Evolutionary conservation across 129 eudicot species (phyloP), one percentile per base, ranked within the genome.

Genomic region (Silybum marianum): DNA sequence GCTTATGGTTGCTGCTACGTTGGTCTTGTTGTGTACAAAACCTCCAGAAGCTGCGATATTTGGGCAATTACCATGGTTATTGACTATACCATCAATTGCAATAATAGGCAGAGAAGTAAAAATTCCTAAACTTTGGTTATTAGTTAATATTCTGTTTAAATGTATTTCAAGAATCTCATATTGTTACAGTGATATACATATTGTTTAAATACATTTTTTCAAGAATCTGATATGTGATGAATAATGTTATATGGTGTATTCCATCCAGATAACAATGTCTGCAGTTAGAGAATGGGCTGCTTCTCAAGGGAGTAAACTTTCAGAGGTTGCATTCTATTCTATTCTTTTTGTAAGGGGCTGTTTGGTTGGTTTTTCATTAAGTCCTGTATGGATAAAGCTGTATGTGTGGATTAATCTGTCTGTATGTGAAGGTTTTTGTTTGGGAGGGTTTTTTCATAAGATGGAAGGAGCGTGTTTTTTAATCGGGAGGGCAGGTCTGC

Each of bases 1-100:
- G 99, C 99, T 95, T 83, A 95, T 95, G 98, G 99, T 95, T 78
- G 99, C 99, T 75, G 89, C 99, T 80, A 89, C 99, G 9, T 82
- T 95, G 83, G 91, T 95, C 67, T 90, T 95, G 86, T 80, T 95
- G 80, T 95, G 99, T 81, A 91, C 97, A 63, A 92, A 82, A 80
- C 98, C 98, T 78, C 87, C 92, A 42, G 97, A 91, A 81, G 91
- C 86, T 85, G 89, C 91, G 16, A 73, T 91, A 7, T 89, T 91
- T 88, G 97, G 84, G 68, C 90, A 92, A 74, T 72, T 84, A n/a
- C 97, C 98, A 39, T 95, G 99, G 97, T 78, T 95, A 83, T 78
- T 95, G 71, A 86, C 97, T 25, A 91, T 95, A 83, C 99, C 99
- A 36, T 83, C 99, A 54, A 89, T 92, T 82, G 95, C 95, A 44